Evolutionary conservation across 2,329 filamentous ascomycete genomes (phyloP), one percentile per base, ranked within the genome.

Genomic region (Curvularia eragrostidis): DNA sequence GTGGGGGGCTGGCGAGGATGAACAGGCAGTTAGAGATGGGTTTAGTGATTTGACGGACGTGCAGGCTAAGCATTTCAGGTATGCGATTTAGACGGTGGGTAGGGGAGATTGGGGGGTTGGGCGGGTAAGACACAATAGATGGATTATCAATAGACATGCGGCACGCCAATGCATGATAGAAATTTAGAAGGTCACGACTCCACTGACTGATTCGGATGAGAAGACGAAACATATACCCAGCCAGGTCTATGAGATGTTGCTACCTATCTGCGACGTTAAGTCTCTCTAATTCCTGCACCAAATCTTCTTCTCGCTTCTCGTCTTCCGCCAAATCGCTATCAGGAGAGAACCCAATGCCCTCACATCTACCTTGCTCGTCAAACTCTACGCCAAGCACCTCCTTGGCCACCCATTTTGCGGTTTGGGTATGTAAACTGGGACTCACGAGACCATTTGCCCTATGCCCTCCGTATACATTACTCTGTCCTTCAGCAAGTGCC

Each of bases 401-500:
- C 23, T 65, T 63, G 2, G 68, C 72, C 32, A 82, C 79, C 81
- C 80, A 82, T 62, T 78, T 70, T 1, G 79, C 80, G 2, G 81
- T 83, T 64, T 65, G 63, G 0, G 79, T 71, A 73, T 83, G 81
- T 48, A 83, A 58, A 69, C 78, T 81, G 26, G 73, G 63, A 54
- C 76, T 66, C 36, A 73, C 54, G 55, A 64, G 32, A 7, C 51
- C 57, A 6, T 59, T 63, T 10, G 70, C 65, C 23, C 57, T 64
- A 57, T 23, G 60, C 2, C 71, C 68, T n/a, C 67, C 69, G 60
- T 68, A 69, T 0, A 82, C 74, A 0, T 48, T 46, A 59, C 77
- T 79, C 36, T 28, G 65, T 0, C 82, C 82, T 8, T 73, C 63
- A 4, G 83, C 83, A 19, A 88, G 70, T 15, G 83, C 83, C 66